These are phyloP conservation scores for Dactylellina drechsleri DNA, from an alignment of 2,329 filamentous ascomycete species.

Conservation along the genomic window DNA sequence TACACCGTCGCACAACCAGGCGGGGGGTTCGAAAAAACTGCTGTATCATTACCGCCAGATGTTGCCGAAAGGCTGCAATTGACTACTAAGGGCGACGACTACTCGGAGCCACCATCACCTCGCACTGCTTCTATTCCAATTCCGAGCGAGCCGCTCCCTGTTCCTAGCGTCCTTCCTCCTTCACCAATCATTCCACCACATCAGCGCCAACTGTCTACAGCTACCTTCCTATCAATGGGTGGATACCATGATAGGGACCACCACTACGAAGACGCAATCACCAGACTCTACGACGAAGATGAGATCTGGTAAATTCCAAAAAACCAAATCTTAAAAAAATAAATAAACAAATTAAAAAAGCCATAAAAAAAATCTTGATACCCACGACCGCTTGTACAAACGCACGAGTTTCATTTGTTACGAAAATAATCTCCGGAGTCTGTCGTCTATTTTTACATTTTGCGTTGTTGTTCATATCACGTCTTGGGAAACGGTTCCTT, in stretches of 20 bases:
- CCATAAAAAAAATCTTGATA: constrained; percentile 37
- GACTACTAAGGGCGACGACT: constrained; percentile 41
- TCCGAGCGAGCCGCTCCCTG: constrained; percentile 37
- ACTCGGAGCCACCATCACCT: constrained; percentile 50
- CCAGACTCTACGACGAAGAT: constrained; percentile 50
- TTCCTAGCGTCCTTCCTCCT: constrained; percentile 35
- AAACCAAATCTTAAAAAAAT: constrained; percentile 27
- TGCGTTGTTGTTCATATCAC: constrained; percentile 35
- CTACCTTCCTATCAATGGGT: constrained; percentile 41
- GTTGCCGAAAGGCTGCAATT: constrained; percentile 50
- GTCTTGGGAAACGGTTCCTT: constrained; percentile 24
- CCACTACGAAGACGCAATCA: constrained; percentile 50
- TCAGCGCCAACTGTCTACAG: constrained; percentile 43
- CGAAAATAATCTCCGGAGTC: constrained; percentile 41
- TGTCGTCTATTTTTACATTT: constrained; percentile 17
- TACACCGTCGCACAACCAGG: constrained; percentile 50
- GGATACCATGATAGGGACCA: constrained; percentile 36
- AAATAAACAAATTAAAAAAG: constrained; percentile 9
- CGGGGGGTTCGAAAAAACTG: constrained; percentile 47
- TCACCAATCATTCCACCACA: constrained; percentile 43
- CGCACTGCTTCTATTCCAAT: constrained; percentile 49
- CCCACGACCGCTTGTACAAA: constrained; percentile 43
- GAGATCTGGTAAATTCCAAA: constrained; percentile 49
- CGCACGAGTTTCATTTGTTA: constrained; percentile 52
- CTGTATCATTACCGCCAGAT: constrained; percentile 44